Conservation (phyloP, 163 green algal genomes). For the Chlorella variabilis region DNA sequence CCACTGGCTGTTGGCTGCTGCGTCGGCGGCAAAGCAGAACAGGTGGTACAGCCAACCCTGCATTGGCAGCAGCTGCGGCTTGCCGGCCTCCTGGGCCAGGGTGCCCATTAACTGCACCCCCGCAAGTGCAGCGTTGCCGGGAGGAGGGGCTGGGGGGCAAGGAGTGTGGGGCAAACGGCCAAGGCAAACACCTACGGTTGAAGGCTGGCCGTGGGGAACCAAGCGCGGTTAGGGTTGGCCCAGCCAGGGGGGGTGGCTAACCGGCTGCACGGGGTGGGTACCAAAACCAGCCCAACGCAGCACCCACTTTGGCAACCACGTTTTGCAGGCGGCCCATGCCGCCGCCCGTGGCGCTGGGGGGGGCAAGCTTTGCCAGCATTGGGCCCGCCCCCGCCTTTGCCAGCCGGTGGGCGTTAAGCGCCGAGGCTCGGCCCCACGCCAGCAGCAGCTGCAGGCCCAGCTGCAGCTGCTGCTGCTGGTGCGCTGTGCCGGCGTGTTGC, state of each 20-base stretch:
- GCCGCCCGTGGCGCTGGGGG: constrained; percentile 15
- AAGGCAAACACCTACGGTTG: too few relatives aligned
- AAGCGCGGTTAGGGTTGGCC: background rate
- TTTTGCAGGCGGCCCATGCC: constrained; percentile 33
- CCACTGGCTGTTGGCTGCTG: constrained; percentile 52
- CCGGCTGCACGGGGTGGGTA: too few relatives aligned
- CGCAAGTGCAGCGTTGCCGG: too few relatives aligned
- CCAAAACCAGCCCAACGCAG: background rate
- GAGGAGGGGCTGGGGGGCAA: background rate
- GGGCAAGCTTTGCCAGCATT: constrained; percentile 44
- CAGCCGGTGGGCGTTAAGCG: constrained; percentile 51
- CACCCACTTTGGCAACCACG: background rate
- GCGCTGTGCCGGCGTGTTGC: background rate
- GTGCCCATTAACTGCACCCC: background rate
- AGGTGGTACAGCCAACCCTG: constrained; percentile 68
- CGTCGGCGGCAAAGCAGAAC: constrained; percentile 79
- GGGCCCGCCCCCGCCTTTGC: constrained; percentile 42
- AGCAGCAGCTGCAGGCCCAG: constrained; percentile 51
- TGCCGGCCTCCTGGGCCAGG: constrained; percentile 14
- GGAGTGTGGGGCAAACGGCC: too few relatives aligned
- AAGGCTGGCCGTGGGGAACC: too few relatives aligned
- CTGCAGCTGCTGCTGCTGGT: constrained; percentile 23
- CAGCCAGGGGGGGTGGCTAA: too few relatives aligned
- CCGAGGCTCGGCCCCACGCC: constrained; percentile 49
- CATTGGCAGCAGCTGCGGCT: constrained; percentile 47